Conservation (phyloP, 805 yeast genomes). For the Kodamaea sagamina region DNA sequence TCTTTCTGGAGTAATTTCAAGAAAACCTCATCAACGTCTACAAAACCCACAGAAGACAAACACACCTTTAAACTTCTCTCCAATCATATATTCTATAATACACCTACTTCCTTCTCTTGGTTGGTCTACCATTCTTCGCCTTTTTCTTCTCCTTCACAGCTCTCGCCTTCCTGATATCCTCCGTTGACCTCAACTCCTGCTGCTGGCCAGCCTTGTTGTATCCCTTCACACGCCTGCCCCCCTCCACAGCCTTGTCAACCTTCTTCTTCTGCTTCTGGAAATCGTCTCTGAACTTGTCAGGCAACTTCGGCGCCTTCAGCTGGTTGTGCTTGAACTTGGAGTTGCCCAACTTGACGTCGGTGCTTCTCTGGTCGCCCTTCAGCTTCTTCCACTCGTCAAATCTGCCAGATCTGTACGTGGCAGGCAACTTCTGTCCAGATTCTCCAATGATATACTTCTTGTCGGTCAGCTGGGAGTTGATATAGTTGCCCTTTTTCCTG, state of each 20-base stretch:
- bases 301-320: slow-evolving; percentile 78
- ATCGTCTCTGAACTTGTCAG: slow-evolving; percentile 91
- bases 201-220: slow-evolving; percentile 48
- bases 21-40: too few species aligned
- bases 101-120: slow-evolving; percentile 37
- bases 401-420: slow-evolving; percentile 85
- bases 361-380: slow-evolving; percentile 59
- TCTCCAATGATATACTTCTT: slow-evolving; percentile 91
- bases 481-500: slow-evolving; percentile 85
- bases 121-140: slow-evolving; percentile 82
- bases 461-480: slow-evolving; percentile 77
- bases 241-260: slow-evolving; percentile 75
- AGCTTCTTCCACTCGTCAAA: slow-evolving; percentile 89
- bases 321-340: slow-evolving; percentile 70
- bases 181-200: slow-evolving; percentile 66
- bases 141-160: slow-evolving; percentile 65
- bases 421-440: slow-evolving; percentile 90
- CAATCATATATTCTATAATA: too few species aligned
- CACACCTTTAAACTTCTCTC: too few species aligned
- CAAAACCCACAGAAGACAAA: too few species aligned
- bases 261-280: slow-evolving; percentile 78
- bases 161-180: slow-evolving; percentile 79
- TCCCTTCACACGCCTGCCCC: slow-evolving; percentile 75
- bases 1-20: too few species aligned
- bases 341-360: slow-evolving; percentile 26